Conservation (phyloP, 1,139 yeast genomes). For the Wickerhamomyces sp. region DNA sequence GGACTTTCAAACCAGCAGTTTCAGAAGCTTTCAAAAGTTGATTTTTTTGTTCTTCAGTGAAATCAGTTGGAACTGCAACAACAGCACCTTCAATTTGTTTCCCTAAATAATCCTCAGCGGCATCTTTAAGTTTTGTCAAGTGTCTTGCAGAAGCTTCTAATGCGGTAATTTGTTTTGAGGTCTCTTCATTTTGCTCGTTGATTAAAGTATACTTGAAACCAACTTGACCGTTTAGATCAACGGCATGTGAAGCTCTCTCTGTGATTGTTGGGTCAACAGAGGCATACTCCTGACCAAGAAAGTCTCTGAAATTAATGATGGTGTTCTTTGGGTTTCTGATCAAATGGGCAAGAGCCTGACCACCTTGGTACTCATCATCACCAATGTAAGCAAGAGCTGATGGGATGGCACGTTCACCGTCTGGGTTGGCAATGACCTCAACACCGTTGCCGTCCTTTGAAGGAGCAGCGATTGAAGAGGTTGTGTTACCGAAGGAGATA, state of each 20-base stretch:
- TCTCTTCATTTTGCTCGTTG: conserved; percentile 37
- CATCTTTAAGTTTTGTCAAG: conserved; percentile 70
- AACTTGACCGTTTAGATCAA: conserved; percentile 62
- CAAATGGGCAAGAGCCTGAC: conserved; percentile 90
- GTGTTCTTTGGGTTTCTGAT: conserved; percentile 88
- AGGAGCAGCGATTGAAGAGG: conserved; percentile 91
- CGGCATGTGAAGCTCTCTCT: conserved; percentile 67
- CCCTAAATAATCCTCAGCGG: conserved; percentile 94
- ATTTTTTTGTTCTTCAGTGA: conserved; percentile 65
- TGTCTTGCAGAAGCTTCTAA: conserved; percentile 84
- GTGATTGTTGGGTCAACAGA: conserved; percentile 62
- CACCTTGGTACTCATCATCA: conserved; percentile 94
- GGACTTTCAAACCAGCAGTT: conserved; percentile 71
- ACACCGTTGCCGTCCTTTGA: conserved; percentile 76
- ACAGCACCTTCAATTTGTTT: conserved; percentile 77
- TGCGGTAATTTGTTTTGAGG: conserved; percentile 48
- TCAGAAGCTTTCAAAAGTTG: conserved; percentile 59
- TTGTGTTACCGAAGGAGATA: conserved; percentile 92
- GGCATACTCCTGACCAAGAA: conserved; percentile 68
- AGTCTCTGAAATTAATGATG: conserved; percentile 89
- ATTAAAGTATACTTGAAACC: conserved; percentile 54
- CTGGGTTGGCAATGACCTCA: conserved; percentile 97
- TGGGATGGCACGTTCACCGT: conserved; percentile 97
- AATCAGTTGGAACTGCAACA: conserved; percentile 87
- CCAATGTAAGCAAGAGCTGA: conserved; percentile 90